These are phyloP conservation scores for Solanum bulbocastanum DNA, from an alignment of 257 asterid species.

Conservation along the genomic window DNA sequence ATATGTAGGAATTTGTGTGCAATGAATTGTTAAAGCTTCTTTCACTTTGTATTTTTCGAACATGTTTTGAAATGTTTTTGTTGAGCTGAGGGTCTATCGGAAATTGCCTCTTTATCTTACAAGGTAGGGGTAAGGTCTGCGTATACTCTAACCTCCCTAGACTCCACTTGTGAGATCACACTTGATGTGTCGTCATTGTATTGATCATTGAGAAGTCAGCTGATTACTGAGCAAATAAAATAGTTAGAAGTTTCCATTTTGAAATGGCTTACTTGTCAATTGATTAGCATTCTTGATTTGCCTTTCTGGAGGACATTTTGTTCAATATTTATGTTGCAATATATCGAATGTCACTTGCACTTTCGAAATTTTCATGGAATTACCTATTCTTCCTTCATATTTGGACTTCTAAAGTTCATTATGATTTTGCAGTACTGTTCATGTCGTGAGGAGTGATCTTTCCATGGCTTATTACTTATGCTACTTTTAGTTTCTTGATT, in stretches of 20 bases:
- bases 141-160: neutral
- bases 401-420: neutral
- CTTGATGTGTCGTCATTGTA: neutral
- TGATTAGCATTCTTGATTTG: neutral
- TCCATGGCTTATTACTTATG: neutral
- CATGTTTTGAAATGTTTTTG: neutral
- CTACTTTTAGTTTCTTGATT: neutral
- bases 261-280: neutral
- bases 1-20: neutral
- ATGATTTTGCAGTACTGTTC: neutral
- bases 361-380: too few relatives aligned
- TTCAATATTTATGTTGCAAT: neutral
- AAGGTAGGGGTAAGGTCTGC: neutral
- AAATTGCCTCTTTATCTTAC: neutral
- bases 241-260: neutral
- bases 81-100: neutral
- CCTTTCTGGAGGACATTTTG: neutral
- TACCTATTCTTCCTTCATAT: neutral
- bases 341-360: neutral
- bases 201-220: neutral
- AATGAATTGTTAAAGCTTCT: neutral
- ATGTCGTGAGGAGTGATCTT: neutral
- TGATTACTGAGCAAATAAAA: neutral
- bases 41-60: neutral
- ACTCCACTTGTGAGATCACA: neutral